These are phyloP conservation scores for Metarhizium anisopliae DNA, from an alignment of 2,329 filamentous ascomycete genomes.

Conservation along the genomic window DNA sequence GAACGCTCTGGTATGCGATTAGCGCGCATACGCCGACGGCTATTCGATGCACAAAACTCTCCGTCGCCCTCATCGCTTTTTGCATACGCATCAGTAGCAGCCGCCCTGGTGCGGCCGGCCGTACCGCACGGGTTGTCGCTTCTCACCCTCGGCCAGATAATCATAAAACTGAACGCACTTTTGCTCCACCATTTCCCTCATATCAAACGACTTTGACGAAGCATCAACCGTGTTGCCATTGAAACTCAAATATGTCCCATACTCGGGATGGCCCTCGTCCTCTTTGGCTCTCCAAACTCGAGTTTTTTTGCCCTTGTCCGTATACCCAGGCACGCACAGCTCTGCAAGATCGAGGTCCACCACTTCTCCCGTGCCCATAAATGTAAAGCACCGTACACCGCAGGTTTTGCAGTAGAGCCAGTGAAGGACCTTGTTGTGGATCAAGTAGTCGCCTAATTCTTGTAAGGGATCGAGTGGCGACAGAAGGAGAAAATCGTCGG, in stretches of 20 bases:
- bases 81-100: slow-evolving; percentile 8
- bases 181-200: slow-evolving; percentile 26
- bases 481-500: slow-evolving; percentile 37
- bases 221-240: slow-evolving; percentile 28
- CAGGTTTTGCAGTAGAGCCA: slow-evolving; percentile 40
- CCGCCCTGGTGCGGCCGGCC: slow-evolving; percentile 11
- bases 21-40: too few species aligned
- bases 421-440: slow-evolving; percentile 19
- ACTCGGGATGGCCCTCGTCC: slow-evolving; percentile 6
- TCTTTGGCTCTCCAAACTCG: background rate
- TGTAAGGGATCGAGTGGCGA: slow-evolving; percentile 27
- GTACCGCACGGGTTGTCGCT: background rate
- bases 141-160: slow-evolving; percentile 7
- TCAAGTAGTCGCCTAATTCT: slow-evolving; percentile 32
- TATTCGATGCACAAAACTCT: too few species aligned
- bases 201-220: slow-evolving; percentile 24
- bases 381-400: slow-evolving; percentile 33
- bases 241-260: slow-evolving; percentile 25
- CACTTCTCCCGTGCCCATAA: slow-evolving; percentile 24
- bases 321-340: slow-evolving; percentile 5
- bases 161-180: slow-evolving; percentile 20
- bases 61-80: too few species aligned
- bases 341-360: slow-evolving; percentile 13
- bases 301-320: background rate
- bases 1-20: too few species aligned